phyloP scores from a whole-genome alignment of 2,329 filamentous ascomycete genomes.

The Phialophora tarda region DNA sequence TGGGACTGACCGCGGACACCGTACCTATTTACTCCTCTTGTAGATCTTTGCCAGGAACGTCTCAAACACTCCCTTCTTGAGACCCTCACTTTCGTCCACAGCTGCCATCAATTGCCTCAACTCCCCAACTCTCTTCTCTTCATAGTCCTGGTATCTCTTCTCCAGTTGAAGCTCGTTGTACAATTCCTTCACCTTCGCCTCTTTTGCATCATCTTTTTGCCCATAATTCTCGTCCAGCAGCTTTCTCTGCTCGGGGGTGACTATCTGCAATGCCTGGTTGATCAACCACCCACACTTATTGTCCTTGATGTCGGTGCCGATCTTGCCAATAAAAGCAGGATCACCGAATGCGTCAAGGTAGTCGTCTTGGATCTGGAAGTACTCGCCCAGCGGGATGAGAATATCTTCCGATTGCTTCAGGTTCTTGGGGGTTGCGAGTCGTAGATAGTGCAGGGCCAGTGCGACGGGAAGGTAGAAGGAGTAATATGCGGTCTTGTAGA shows the following conservation, averaged over 20 bases:
- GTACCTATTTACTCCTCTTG: conserved; percentile 85
- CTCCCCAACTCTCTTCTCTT: conserved; percentile 83
- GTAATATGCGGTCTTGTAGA: conserved; percentile 99
- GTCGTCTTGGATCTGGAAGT: conserved; percentile 99
- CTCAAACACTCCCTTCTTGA: conserved; percentile 91
- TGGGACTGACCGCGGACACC: neutral
- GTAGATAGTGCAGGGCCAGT: conserved; percentile 82
- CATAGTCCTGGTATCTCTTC: conserved; percentile 82
- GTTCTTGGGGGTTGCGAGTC: conserved; percentile 84
- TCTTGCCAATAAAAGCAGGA: conserved; percentile 93
- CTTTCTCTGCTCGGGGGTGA: conserved; percentile 82
- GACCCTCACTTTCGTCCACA: conserved; percentile 82
- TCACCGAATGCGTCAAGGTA: conserved; percentile 98
- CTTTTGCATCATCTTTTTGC: conserved; percentile 81
- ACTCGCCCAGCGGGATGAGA: conserved; percentile 95
- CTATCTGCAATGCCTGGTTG: conserved; percentile 86
- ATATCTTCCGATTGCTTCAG: conserved; percentile 88
- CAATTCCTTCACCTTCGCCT: conserved; percentile 85
- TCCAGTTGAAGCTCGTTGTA: conserved; percentile 86
- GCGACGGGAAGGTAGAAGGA: conserved; percentile 98
- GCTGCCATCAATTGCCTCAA: conserved; percentile 75
- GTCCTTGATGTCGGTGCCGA: conserved; percentile 97
- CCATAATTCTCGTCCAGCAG: conserved; percentile 93
- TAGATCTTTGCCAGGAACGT: conserved; percentile 95
- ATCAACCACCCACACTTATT: conserved; percentile 99